A percentile compares a stretch with the other conserved stretches of the same genome.
Conservation (phyloP, 2,329 filamentous ascomycete species). For the Cercospora canescens region DNA sequence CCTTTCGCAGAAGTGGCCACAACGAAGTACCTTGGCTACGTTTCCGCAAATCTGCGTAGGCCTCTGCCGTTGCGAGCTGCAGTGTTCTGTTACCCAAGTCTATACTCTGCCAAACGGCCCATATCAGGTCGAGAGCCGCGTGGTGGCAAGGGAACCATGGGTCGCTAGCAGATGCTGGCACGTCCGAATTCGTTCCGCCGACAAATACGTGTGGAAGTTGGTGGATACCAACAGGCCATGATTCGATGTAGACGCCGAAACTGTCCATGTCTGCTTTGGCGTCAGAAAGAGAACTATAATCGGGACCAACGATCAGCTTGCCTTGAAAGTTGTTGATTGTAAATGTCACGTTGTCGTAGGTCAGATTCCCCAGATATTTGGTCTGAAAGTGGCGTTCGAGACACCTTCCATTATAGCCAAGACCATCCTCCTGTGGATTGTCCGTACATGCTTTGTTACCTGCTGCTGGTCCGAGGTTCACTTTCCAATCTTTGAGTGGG, state of each 20-base stretch:
- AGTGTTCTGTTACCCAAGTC: constrained; percentile 27
- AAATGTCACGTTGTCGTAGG: constrained; percentile 19
- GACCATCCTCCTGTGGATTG: constrained; percentile 19
- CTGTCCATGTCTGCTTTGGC: constrained; percentile 26
- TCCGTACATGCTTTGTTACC: constrained; percentile 17
- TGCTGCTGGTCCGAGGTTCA: constrained; percentile 27
- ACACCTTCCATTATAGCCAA: constrained; percentile 20
- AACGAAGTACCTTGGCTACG: background rate
- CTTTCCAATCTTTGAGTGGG: constrained; percentile 48
- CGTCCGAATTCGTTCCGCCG: constrained; percentile 20
- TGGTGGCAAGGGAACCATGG: constrained; percentile 51
- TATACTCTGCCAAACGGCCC: constrained; percentile 50
- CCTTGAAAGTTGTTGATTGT: constrained; percentile 5
- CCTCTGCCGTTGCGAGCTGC: background rate
- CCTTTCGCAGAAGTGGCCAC: background rate
- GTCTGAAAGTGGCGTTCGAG: constrained; percentile 16
- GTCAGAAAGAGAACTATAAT: too few relatives aligned
- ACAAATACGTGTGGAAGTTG: constrained; percentile 17
- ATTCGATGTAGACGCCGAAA: constrained; percentile 15
- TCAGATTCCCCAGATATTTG: constrained; percentile 2
- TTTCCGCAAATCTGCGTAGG: constrained; percentile 1
- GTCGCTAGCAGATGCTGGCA: constrained; percentile 42
- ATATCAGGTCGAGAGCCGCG: constrained; percentile 47
- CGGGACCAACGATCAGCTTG: too few relatives aligned
- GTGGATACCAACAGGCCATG: constrained; percentile 7